Evolutionary conservation across 2,329 filamentous ascomycete genomes (phyloP), one percentile per base, ranked within the genome.

Genomic region (Orbilia brochopaga): DNA sequence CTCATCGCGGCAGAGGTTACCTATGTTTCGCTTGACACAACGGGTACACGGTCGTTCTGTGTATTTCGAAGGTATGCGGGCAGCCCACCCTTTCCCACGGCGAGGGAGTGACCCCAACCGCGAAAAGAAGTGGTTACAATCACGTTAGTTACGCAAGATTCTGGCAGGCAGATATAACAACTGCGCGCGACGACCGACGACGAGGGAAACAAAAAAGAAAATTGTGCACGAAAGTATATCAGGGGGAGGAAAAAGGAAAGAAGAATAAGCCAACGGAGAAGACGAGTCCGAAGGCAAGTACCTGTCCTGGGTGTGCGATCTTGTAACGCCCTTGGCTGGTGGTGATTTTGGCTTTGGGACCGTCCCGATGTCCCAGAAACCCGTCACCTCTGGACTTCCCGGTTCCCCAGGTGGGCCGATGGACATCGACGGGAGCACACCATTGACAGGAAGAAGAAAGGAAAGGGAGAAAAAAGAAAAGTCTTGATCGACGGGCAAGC

Each of bases 21-120:
- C 94, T 80, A 99, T 99, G 82, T 96, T 96, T 78, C 94, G 89
- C 83, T 97, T 99, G 81, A 97, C 91, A 83, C 94, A 99, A 82
- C 94, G 87, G 78, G 91, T 93, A 85, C 94, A 99, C 78, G 94
- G 94, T 79, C 94, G 89, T 83, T 96, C 91, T 77, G 63, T 67
- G 75, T 74, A 75, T 63, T 69, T 69, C 58, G 55, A 69, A 67
- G 51, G 54, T 32, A 8, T 32, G 27, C 52, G 58, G 52, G 59
- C 74, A 60, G 59, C 70, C 74, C 70, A 66, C 70, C 80, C 77
- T 75, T 67, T 69, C 50, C n/a, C 35, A 64, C 65, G 59, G 59
- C 78, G 77, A 75, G 77, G 73, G 61, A 74, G 72, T 75, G 59
- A 76, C 75, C 75, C 77, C 78, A 79, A 75, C 76, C 76, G 75